Percentiles rank a stretch among this genome's conserved stretches.
phyloP scores from a whole-genome alignment of 1,284 basidiomycete genomes.

The Moniliella sp. region DNA sequence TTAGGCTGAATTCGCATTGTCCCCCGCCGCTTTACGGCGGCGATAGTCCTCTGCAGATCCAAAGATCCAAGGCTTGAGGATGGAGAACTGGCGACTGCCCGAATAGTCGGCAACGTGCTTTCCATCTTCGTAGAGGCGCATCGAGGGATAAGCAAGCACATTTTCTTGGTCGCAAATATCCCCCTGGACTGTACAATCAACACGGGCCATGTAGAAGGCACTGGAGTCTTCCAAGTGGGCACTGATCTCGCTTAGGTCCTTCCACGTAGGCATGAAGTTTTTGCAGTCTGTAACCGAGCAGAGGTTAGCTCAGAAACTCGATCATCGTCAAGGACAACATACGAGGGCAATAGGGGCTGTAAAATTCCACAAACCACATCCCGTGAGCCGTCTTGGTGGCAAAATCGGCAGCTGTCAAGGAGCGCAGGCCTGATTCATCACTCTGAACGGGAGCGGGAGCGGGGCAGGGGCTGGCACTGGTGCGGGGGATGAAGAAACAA shows the following conservation, averaged over 20 bases:
- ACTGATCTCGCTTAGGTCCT: neutral
- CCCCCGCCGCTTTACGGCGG: no score
- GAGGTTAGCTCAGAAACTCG: no score
- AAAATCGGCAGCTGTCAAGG: no score
- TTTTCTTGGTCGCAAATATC: neutral
- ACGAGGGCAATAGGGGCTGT: conserved; percentile 1
- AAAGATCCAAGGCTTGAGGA: neutral
- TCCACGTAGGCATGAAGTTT: conserved; percentile 1
- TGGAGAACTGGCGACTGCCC: neutral
- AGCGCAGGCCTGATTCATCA: no score
- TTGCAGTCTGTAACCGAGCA: conserved; percentile 1
- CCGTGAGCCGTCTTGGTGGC: no score
- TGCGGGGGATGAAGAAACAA: no score
- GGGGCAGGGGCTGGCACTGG: no score
- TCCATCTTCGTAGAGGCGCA: conserved; percentile 1
- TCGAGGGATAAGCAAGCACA: neutral
- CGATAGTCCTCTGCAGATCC: conserved; percentile 1
- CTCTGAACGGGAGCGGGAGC: no score
- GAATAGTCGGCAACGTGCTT: neutral
- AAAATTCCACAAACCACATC: conserved; percentile 1
- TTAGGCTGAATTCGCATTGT: no score
- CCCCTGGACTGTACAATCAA: conserved; percentile 1
- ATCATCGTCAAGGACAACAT: neutral
- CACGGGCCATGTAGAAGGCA: conserved; percentile 1
- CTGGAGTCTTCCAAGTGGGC: conserved; percentile 1